These are phyloP conservation scores for Clavulina sp. DNA, from an alignment of 768 basidiomycete genomes.

Conservation along the genomic window DNA sequence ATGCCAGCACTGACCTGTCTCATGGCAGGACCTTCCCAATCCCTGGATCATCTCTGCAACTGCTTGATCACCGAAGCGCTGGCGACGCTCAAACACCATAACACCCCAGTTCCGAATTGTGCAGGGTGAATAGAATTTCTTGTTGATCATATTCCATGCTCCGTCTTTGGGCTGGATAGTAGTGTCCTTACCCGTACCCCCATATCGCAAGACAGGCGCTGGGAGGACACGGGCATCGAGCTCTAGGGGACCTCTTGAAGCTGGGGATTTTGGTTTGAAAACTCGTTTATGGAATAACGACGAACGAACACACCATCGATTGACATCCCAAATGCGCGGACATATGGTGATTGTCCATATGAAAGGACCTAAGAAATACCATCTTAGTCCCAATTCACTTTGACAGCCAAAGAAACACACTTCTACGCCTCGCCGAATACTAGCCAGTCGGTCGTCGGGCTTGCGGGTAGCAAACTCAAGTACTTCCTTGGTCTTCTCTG, in stretches of 20 bases:
- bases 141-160: conserved; percentile 55
- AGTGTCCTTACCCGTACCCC: conserved; percentile 26
- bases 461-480: conserved; percentile 50
- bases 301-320: conserved; percentile 25
- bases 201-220: conserved; percentile 52
- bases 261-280: background rate
- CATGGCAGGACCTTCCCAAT: conserved; percentile 29
- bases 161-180: conserved; percentile 43
- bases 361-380: conserved; percentile 17
- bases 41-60: conserved; percentile 39
- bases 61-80: conserved; percentile 33
- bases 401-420: conserved; percentile 18
- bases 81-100: conserved; percentile 44
- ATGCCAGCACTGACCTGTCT: conserved; percentile 39
- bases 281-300: conserved; percentile 11
- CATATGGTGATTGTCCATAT: conserved; percentile 60
- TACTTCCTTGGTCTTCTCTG: conserved; percentile 44
- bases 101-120: conserved; percentile 40
- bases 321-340: conserved; percentile 53
- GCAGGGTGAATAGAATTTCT: conserved; percentile 36
- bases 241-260: conserved; percentile 27
- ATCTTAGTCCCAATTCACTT: conserved; percentile 28
- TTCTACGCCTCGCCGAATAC: conserved; percentile 36
- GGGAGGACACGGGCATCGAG: conserved; percentile 45
- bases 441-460: conserved; percentile 37